These are phyloP conservation scores for Drechslera avenae DNA, from an alignment of 2,329 filamentous ascomycete species.

Conservation along the genomic window DNA sequence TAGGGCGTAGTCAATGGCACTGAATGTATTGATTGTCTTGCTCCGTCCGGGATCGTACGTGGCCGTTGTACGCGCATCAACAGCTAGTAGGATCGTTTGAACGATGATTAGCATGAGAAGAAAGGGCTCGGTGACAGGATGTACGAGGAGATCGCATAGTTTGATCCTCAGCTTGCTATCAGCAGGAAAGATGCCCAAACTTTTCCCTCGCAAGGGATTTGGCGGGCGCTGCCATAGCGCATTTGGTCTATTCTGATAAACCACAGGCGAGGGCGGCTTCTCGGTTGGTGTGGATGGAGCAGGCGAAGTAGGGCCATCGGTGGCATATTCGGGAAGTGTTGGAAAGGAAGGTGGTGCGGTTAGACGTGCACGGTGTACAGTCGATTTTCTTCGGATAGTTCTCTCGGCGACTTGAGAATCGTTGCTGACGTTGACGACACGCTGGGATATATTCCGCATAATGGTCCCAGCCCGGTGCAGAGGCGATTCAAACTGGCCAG, in stretches of 20 bases:
- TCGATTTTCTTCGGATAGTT: constrained; percentile 66
- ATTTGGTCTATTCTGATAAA: constrained; percentile 36
- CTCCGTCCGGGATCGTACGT: constrained; percentile 56
- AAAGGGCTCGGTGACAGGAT: constrained; percentile 82
- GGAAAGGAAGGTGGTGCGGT: constrained; percentile 59
- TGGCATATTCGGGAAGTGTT: constrained; percentile 57
- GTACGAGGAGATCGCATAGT: constrained; percentile 83
- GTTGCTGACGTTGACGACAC: constrained; percentile 96
- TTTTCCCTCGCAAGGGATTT: constrained; percentile 86
- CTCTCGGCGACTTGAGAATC: constrained; percentile 84
- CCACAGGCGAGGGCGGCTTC: constrained; percentile 45
- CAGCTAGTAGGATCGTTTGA: constrained; percentile 84
- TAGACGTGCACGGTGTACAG: constrained; percentile 60
- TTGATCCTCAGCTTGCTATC: constrained; percentile 74
- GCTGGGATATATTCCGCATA: constrained; percentile 81
- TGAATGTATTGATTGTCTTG: constrained; percentile 69
- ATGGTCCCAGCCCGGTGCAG: constrained; percentile 58
- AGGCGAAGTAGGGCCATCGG: constrained; percentile 48
- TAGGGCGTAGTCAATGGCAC: constrained; percentile 76
- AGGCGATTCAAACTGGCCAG: constrained; percentile 52
- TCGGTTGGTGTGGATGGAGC: constrained; percentile 41
- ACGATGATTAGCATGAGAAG: constrained; percentile 87
- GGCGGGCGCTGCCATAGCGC: constrained; percentile 51
- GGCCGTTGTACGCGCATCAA: constrained; percentile 78
- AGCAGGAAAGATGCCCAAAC: constrained; percentile 81